Evolutionary conservation across 2,329 filamentous ascomycete species (phyloP), one percentile per base, ranked within the genome.

Genomic region (Pseudopithomyces maydicus): DNA sequence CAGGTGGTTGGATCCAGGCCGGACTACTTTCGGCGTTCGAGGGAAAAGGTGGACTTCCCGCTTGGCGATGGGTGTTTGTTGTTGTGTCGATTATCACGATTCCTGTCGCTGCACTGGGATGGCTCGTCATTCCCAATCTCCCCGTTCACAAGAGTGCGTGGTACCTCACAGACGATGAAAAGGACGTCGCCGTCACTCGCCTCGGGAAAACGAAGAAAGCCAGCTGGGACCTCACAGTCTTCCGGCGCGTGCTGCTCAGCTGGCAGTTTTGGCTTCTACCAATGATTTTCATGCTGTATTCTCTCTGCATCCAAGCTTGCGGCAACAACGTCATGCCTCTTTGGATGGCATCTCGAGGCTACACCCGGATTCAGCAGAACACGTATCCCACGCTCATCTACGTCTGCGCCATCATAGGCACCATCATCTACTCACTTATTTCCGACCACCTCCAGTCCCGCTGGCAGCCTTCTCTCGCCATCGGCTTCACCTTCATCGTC

Each of bases 251-350:
- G 35, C 44, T 47, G 26, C 29, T 47, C 2, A 47, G 44, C 29
- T 47, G 44, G 44, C 44, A 47, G 17, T 47, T 47, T 32, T 47
- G 44, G 44, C 32, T 47, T 10, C 29, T 47, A 4, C 44, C 44
- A 0, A 47, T 47, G 44, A 47, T 47, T 17, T 47, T 47, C 44
- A 47, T 47, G 44, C 44, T 47, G 17, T 47, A 47, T 12, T 47
- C 44, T 17, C 44, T 47, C n/a, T 47, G 44, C 29, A 47, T 47
- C 5, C 44, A 47, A 36, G 44, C 44, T 19, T 47, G 44, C 44
- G 44, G 44, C 26, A 47, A 47, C 29, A 47, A 47, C 29, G 44
- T 47, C 29, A 47, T 47, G 44, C 44, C 44, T 17, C 44, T 47
- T 14, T 47, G 44, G 44, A 47, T 47, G 44, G 44, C 44, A 14